Evolutionary conservation across 2,329 filamentous ascomycete genomes (phyloP), one percentile per base, ranked within the genome.

Genomic region (Remersonia thermophila): DNA sequence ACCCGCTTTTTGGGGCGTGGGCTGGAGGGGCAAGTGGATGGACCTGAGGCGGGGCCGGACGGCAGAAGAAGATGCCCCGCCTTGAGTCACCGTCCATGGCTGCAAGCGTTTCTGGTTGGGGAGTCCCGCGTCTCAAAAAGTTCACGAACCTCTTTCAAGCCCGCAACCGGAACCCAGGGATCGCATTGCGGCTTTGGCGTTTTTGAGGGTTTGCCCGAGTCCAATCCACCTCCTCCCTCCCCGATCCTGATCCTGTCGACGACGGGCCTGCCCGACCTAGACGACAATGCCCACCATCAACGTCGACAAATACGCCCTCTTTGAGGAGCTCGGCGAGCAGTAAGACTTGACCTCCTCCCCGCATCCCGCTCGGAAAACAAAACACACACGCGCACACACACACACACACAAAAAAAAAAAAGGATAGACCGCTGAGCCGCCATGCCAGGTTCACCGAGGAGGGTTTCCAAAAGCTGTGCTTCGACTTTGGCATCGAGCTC

Each of bases 401-500:
- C 32, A 15, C 28, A n/a, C n/a, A n/a, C n/a, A n/a, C n/a, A n/a
- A n/a, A n/a, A n/a, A n/a, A n/a, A n/a, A n/a, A n/a, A 20, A 15
- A 14, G 23, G 20, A 23, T 23, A 9, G 5, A 14, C 12, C 7
- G 12, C 27, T 28, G 27, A 28, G 4, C 7, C 11, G 12, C 27
- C 13, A 7, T 28, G 29, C 28, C 41, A 87, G 82, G 49, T 89
- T 83, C 61, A 94, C 89, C 37, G 91, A 84, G 46, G 77, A 93
- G 52, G 84, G 93, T 55, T 98, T 98, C 56, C 91, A 98, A 61
- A 83, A 93, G 55, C 71, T 98, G 50, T 96, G 91, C 63, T 98
- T 98, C 71, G 89, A 98, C 54, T 98, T 94, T 56, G 87, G 87
- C 41, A 93, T 98, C 56, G 91, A 98, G 62, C 74, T 98, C 50